These are phyloP conservation scores for Pythium scleroteichum DNA, from an alignment of 352 stramenopile genomes.

Conservation along the genomic window DNA sequence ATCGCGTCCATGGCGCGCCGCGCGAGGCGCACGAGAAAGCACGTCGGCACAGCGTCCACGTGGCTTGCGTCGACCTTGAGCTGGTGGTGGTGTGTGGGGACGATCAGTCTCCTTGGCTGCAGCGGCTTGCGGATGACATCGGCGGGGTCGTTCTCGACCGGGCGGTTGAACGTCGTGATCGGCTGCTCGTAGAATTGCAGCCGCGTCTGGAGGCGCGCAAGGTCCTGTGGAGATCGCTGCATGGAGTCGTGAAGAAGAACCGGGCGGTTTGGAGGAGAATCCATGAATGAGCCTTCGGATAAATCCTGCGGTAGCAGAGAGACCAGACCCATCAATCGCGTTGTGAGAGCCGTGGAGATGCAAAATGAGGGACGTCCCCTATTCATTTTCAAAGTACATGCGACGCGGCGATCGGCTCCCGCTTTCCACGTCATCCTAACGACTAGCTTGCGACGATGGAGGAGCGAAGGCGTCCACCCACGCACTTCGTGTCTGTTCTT, in stretches of 20 bases:
- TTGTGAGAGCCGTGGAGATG: neutral
- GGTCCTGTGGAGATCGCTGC: neutral
- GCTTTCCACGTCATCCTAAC: neutral
- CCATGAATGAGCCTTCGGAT: neutral
- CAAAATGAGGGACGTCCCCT: neutral
- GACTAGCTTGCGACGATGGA: neutral
- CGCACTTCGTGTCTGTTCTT: neutral
- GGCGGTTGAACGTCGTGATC: slow-evolving; percentile 21
- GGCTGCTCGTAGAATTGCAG: slow-evolving; percentile 29
- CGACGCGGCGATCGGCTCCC: too few relatives aligned
- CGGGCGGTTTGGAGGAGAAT: neutral
- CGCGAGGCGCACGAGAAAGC: slow-evolving; percentile 7
- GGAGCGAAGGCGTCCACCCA: neutral
- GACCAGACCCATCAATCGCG: neutral
- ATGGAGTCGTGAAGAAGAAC: too few relatives aligned
- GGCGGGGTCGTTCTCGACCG: slow-evolving; percentile 24
- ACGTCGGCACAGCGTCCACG: neutral
- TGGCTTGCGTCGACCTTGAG: neutral
- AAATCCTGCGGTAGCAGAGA: neutral
- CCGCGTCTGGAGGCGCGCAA: slow-evolving; percentile 16
- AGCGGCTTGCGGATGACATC: neutral
- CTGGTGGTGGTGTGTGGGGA: neutral
- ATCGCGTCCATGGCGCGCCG: neutral
- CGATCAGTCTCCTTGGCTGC: neutral
- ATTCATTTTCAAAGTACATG: neutral